phyloP scores from a whole-genome alignment of 1,284 basidiomycete species.

The Cutaneotrichosporon cyanovorans region DNA sequence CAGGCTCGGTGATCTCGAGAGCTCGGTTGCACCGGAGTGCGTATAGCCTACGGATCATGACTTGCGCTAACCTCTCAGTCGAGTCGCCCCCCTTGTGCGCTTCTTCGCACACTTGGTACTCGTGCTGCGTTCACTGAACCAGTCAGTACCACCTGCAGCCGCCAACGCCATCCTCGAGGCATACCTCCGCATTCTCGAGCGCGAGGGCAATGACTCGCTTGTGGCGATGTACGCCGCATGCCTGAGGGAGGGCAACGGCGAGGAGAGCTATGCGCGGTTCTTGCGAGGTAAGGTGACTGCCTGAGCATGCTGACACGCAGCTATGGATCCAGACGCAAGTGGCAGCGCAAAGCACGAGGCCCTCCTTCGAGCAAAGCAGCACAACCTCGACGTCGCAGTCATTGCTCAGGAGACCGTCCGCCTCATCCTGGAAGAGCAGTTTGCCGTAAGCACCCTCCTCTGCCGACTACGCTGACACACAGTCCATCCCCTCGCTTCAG shows the following conservation, averaged over 20 bases:
- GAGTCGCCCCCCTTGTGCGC: slow-evolving; percentile 51
- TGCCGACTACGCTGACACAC: not conserved
- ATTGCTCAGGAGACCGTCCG: slow-evolving; percentile 79
- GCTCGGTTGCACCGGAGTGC: slow-evolving; percentile 55
- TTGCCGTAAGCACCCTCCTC: slow-evolving; percentile 52
- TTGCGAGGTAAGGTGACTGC: slow-evolving; percentile 52
- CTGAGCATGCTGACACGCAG: slow-evolving; percentile 32
- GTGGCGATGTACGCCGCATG: slow-evolving; percentile 92
- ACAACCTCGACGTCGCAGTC: slow-evolving; percentile 70
- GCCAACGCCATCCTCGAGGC: slow-evolving; percentile 78
- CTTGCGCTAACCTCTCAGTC: not conserved
- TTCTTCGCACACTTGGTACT: slow-evolving; percentile 96
- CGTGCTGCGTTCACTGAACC: slow-evolving; percentile 73
- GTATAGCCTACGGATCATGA: slow-evolving; percentile 27
- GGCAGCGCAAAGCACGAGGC: slow-evolving; percentile 63
- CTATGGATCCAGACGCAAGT: slow-evolving; percentile 64
- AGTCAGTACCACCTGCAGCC: slow-evolving; percentile 62
- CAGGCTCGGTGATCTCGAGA: slow-evolving; percentile 48
- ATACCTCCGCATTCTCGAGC: slow-evolving; percentile 81
- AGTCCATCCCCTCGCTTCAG: slow-evolving; percentile 31
- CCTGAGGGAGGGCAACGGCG: slow-evolving; percentile 74
- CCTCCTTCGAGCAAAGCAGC: slow-evolving; percentile 68
- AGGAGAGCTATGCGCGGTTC: slow-evolving; percentile 88
- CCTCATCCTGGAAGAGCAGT: slow-evolving; percentile 62
- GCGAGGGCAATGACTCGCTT: slow-evolving; percentile 70